These are phyloP conservation scores for Pneumocystis wakefieldiae DNA, from an alignment of 1,139 yeast species.

Conservation along the genomic window DNA sequence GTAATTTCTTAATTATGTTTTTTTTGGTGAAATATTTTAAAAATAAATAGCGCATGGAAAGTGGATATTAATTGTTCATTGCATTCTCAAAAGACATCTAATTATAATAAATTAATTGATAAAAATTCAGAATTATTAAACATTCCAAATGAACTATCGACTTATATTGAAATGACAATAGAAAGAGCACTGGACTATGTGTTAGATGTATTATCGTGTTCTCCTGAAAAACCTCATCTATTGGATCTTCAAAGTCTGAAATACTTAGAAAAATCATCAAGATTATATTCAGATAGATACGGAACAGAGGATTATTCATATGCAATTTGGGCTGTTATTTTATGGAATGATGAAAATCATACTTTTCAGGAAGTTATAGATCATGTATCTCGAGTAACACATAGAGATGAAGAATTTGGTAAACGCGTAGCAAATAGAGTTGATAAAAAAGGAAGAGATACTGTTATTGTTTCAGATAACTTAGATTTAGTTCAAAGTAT, in stretches of 20 bases:
- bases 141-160: slow-evolving; percentile 21
- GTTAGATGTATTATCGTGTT: slow-evolving; percentile 49
- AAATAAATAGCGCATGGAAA: slow-evolving; percentile 40
- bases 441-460: slow-evolving; percentile 53
- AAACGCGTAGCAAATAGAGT: slow-evolving; percentile 55
- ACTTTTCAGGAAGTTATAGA: slow-evolving; percentile 63
- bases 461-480: slow-evolving; percentile 44
- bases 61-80: slow-evolving; percentile 37
- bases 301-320: slow-evolving; percentile 25
- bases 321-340: slow-evolving; percentile 39
- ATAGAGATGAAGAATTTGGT: slow-evolving; percentile 53
- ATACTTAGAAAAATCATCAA: slow-evolving; percentile 1
- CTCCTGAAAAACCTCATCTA: slow-evolving; percentile 18
- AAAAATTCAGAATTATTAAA: slow-evolving; percentile 3
- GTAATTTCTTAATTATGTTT: background rate
- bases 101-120: slow-evolving; percentile 14
- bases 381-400: slow-evolving; percentile 48
- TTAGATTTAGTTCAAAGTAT: slow-evolving; percentile 37
- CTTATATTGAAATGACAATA: slow-evolving; percentile 29
- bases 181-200: slow-evolving; percentile 53
- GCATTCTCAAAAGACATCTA: slow-evolving; percentile 19
- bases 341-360: slow-evolving; percentile 68
- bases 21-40: background rate
- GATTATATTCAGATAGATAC: background rate
- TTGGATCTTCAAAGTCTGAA: slow-evolving; percentile 3